Evolutionary conservation across 169 alveolate species (phyloP).

Genomic region (Prorocentrum cordatum): DNA sequence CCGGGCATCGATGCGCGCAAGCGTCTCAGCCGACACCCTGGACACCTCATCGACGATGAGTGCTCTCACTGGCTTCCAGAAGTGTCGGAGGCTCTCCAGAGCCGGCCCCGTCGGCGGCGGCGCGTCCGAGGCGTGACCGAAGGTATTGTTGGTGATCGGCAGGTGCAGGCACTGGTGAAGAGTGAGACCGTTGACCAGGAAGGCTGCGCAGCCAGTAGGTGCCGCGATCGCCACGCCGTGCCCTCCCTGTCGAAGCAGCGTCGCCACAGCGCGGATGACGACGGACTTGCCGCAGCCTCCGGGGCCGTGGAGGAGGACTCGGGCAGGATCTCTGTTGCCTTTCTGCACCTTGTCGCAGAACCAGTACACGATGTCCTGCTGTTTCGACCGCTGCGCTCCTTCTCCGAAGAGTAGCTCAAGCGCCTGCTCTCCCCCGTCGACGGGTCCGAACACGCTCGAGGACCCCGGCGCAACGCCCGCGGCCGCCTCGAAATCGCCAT

Average conservation of each 20-base stretch:
- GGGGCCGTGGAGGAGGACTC: neutral
- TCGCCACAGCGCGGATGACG: neutral
- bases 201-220: constrained; percentile 5
- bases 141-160: constrained; percentile 9
- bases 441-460: neutral
- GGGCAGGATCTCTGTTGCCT: neutral
- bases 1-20: neutral
- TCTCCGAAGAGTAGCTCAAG: too few species aligned
- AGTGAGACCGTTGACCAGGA: constrained; percentile 1
- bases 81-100: neutral
- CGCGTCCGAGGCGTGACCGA: neutral
- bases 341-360: neutral
- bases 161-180: neutral
- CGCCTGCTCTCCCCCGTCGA: neutral
- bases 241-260: neutral
- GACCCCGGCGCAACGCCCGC: neutral
- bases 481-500: neutral
- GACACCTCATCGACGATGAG: constrained; percentile 3
- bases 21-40: neutral
- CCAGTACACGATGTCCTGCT: too few species aligned
- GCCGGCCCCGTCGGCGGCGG: neutral
- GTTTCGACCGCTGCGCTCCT: too few species aligned
- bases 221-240: neutral
- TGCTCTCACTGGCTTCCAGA: neutral
- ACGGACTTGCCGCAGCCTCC: constrained; percentile 39